Evolutionary conservation across 768 basidiomycete species (phyloP).

Genomic region (Naganishia vaughanmartiniae): DNA sequence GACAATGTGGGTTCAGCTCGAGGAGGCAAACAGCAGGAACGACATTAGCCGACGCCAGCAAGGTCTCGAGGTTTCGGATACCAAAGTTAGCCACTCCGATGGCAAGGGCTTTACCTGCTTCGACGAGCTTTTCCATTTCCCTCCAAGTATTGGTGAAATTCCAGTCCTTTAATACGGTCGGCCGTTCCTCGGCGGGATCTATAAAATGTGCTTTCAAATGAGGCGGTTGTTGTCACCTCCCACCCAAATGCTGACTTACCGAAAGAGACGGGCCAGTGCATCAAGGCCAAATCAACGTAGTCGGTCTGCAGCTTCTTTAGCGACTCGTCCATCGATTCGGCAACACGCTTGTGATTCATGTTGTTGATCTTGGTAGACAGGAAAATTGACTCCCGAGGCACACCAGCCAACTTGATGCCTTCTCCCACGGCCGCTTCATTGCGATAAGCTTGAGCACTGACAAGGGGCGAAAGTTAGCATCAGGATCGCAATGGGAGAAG

Average conservation of each 20-base stretch:
- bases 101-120: slow-evolving; percentile 49
- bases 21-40: slow-evolving; percentile 70
- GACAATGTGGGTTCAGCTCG: slow-evolving; percentile 53
- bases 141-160: slow-evolving; percentile 79
- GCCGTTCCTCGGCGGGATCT: slow-evolving; percentile 28
- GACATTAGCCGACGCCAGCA: slow-evolving; percentile 64
- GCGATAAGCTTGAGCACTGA: slow-evolving; percentile 48
- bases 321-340: slow-evolving; percentile 41
- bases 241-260: neutral
- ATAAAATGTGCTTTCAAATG: neutral
- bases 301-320: slow-evolving; percentile 62
- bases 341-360: slow-evolving; percentile 32
- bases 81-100: slow-evolving; percentile 73
- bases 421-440: slow-evolving; percentile 80
- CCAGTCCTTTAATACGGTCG: slow-evolving; percentile 57
- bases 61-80: slow-evolving; percentile 65
- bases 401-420: slow-evolving; percentile 72
- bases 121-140: slow-evolving; percentile 66
- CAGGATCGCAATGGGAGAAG: neutral
- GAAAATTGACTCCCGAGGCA: slow-evolving; percentile 71
- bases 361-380: slow-evolving; percentile 59
- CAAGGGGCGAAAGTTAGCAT: neutral
- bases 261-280: slow-evolving; percentile 34
- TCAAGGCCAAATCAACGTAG: slow-evolving; percentile 73
- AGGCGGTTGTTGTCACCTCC: neutral